Evolutionary conservation across 208 protist species (phyloP), one percentile per base, ranked within the genome.

Genomic region (Leishmania aethiopica): DNA sequence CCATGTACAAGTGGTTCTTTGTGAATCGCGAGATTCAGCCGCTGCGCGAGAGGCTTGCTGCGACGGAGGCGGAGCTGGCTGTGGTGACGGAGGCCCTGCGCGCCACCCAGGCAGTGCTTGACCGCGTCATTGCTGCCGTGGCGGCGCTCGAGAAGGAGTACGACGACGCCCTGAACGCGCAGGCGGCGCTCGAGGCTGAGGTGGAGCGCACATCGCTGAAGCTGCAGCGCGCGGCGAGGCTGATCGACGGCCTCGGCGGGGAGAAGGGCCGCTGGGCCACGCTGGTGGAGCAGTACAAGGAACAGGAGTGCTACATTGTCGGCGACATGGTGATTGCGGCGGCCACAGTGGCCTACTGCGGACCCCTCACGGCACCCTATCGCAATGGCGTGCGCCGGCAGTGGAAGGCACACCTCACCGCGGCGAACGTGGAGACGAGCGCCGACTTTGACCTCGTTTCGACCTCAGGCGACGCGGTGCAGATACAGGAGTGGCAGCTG

Each of bases 1-100:
- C 99, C 78, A 99, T 99, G 98, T 96, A 99, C 90, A 96, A 96
- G 82, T 99, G 99, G 92, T 98, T 99, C 89, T 96, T 98, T 83
- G 98, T 99, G 22, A 97, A 98, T 82, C 97, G 96, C 62, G 91
- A 96, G 76, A 99, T 99, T 71, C 91, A 97, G 79, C 98, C 98
- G 6, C 96, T 99, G 80, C 92, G 97, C 55, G 90, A 93, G 79
- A 89, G 84, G 64, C 91, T 99, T 40, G 84, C 85, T 8, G 85
- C 91, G 11, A 96, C 98, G 22, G 91, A 99, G 86, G 89, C 82
- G 77, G 95, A 99, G 90, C 88, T 99, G 53, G 92, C 93, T 17
- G 81, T 92, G 57, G 98, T 99, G 25, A 93, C 97, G 62, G 89
- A 83, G 13, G 88, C 93, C n/a, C 92, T 99, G 49, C 91, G 90